Evolutionary conservation across 441 rosid species (phyloP).

Genomic region (Bocquillonia castaneifolia): DNA sequence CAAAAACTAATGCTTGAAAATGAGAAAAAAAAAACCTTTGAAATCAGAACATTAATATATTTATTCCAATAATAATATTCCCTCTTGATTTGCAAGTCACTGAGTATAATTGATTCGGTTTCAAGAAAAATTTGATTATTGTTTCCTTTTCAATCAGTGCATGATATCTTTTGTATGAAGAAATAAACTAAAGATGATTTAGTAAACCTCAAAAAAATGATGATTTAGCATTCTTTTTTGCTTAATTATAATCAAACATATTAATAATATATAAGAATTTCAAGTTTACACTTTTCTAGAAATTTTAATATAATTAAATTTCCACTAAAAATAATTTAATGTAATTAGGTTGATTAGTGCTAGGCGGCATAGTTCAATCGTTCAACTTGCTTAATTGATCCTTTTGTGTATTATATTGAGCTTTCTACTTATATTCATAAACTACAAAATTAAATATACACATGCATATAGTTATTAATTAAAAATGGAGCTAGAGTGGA

Average conservation of each 20-base stretch:
- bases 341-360: background rate
- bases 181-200: too few relatives aligned
- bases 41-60: slow-evolving; percentile 1
- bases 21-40: slow-evolving; percentile 10
- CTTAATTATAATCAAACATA: background rate
- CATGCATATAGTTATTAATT: too few relatives aligned
- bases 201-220: too few relatives aligned
- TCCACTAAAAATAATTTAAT: background rate
- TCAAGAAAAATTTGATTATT: too few relatives aligned
- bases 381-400: background rate
- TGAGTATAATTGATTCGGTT: too few relatives aligned
- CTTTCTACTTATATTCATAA: too few relatives aligned
- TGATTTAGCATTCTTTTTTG: too few relatives aligned
- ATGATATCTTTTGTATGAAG: too few relatives aligned
- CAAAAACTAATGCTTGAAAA: background rate
- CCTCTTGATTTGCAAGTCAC: background rate
- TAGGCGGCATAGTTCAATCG: background rate
- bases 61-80: background rate
- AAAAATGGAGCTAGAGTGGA: background rate
- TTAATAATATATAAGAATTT: background rate
- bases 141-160: too few relatives aligned
- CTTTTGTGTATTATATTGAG: background rate
- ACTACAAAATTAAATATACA: too few relatives aligned
- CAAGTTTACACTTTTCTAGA: background rate
- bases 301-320: too few relatives aligned